phyloP scores from a whole-genome alignment of 768 basidiomycete genomes.

The Serendipita indica region DNA sequence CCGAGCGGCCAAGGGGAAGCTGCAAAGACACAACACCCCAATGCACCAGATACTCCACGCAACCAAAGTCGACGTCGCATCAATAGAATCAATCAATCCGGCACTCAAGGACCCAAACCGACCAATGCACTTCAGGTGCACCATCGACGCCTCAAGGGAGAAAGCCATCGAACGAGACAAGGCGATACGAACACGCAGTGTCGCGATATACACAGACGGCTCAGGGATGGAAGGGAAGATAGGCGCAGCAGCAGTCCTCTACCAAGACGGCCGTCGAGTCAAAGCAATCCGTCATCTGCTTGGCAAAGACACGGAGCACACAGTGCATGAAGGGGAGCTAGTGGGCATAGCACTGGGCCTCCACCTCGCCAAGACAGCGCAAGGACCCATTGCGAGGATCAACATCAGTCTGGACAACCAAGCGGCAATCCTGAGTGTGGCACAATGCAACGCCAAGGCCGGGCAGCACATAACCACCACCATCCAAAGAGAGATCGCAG shows the following conservation, averaged over 20 bases:
- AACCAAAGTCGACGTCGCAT: neutral
- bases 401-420: neutral
- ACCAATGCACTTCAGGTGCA: neutral
- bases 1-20: neutral
- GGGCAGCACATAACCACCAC: neutral
- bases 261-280: slow-evolving; percentile 8
- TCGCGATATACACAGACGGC: slow-evolving; percentile 13
- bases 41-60: neutral
- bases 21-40: neutral
- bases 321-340: slow-evolving; percentile 8
- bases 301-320: neutral
- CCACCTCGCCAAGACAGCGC: neutral
- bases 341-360: slow-evolving; percentile 6
- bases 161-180: neutral
- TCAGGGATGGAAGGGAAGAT: neutral
- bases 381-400: neutral
- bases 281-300: neutral
- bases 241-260: neutral
- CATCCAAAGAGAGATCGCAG: neutral
- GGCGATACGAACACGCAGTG: neutral
- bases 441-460: neutral
- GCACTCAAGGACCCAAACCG: neutral
- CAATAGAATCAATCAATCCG: slow-evolving; percentile 7
- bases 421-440: neutral
- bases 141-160: neutral